Evolutionary conservation across 257 asterid genomes (phyloP).

Genomic region (Catharanthus roseus): DNA sequence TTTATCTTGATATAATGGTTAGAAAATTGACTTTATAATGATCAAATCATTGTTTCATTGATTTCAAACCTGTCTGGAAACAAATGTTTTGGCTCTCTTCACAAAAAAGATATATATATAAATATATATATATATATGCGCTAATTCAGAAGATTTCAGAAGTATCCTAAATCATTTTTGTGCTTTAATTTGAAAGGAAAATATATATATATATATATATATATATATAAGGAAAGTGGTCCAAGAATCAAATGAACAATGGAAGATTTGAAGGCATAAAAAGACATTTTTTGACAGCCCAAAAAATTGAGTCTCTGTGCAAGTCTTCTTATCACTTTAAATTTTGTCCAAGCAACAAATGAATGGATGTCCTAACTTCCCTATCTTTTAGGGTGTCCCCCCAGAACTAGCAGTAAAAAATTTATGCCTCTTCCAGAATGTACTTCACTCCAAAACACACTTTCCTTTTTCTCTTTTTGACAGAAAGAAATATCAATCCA

Average conservation of each 20-base stretch:
- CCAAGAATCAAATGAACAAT: slow-evolving; percentile 16
- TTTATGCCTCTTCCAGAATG: not conserved
- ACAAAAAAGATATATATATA: not conserved
- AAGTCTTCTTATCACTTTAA: slow-evolving; percentile 1
- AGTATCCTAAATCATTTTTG: not conserved
- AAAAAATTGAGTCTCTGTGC: slow-evolving; percentile 5
- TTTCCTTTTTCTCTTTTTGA: too few relatives aligned
- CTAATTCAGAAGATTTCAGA: not conserved
- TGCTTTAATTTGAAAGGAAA: not conserved
- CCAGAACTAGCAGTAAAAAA: not conserved
- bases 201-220: too few relatives aligned
- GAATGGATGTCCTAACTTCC: slow-evolving; percentile 25
- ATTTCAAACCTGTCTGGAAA: not conserved
- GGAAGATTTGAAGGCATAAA: slow-evolving; percentile 10
- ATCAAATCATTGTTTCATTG: not conserved
- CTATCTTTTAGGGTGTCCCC: slow-evolving; percentile 20
- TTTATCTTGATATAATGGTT: not conserved
- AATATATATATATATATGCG: too few relatives aligned
- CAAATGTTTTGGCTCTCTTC: not conserved
- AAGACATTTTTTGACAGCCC: slow-evolving; percentile 19
- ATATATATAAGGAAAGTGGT: slow-evolving; percentile 18
- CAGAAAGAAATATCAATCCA: too few relatives aligned
- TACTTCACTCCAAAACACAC: slow-evolving; percentile 15
- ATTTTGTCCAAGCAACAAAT: slow-evolving; percentile 1
- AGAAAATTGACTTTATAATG: not conserved